Conservation (phyloP, 176 grass and related monocot genomes). For the Aegilops speltoides region DNA sequence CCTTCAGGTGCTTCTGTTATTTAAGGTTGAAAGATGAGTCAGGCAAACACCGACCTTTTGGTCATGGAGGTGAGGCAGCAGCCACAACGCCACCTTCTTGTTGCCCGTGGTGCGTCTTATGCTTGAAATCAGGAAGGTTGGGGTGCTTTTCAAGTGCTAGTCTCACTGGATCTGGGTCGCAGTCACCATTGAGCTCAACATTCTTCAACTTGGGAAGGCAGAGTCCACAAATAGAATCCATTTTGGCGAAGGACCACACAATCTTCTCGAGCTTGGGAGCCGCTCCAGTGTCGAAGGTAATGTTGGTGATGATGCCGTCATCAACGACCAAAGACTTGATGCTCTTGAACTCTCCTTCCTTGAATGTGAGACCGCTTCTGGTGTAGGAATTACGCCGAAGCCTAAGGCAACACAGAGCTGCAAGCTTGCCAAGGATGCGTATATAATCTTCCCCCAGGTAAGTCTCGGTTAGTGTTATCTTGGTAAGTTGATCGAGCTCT, state of each 20-base stretch:
- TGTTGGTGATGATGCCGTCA: neutral
- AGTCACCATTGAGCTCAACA: neutral
- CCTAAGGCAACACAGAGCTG: neutral
- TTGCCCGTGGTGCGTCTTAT: neutral
- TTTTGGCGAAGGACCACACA: neutral
- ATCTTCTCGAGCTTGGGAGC: neutral
- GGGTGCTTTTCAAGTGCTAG: neutral
- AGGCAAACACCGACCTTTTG: neutral
- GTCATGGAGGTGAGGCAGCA: neutral
- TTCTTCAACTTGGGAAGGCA: neutral
- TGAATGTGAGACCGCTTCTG: neutral
- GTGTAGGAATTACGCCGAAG: neutral
- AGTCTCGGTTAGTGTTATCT: neutral
- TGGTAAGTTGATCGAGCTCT: neutral
- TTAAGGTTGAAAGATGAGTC: too few species aligned
- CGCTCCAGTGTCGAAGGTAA: neutral
- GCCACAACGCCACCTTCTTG: neutral
- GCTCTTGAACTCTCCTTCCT: neutral
- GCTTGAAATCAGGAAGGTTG: neutral
- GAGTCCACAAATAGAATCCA: neutral
- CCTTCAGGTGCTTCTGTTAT: too few species aligned
- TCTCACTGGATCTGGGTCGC: neutral
- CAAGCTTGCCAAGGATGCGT: neutral
- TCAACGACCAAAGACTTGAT: neutral
- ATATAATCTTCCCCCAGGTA: neutral